These are phyloP conservation scores for Xanthoconium purpureum DNA, from an alignment of 768 basidiomycete genomes.

Conservation along the genomic window DNA sequence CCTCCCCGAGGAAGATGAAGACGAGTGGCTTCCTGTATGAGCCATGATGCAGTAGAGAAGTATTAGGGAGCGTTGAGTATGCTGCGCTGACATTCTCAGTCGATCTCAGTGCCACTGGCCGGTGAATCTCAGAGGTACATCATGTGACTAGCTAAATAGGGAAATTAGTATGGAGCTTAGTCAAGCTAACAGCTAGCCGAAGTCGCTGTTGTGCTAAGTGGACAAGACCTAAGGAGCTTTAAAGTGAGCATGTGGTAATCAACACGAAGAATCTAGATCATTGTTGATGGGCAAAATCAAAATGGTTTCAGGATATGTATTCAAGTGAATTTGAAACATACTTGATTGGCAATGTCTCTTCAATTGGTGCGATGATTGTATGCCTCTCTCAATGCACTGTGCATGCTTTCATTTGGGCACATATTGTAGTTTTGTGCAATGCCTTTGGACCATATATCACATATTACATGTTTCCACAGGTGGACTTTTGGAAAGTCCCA, in stretches of 20 bases:
- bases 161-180: too few species aligned
- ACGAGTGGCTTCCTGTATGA: too few species aligned
- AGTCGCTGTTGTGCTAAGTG: too few species aligned
- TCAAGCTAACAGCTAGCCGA: too few species aligned
- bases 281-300: background rate
- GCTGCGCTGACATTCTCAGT: too few species aligned
- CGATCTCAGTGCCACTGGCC: too few species aligned
- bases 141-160: too few species aligned
- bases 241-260: conserved; percentile 8
- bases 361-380: background rate
- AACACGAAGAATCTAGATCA: conserved; percentile 8
- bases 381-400: background rate
- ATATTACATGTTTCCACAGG: conserved; percentile 31
- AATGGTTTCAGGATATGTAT: too few species aligned
- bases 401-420: conserved; percentile 29
- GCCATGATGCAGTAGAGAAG: too few species aligned
- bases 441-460: conserved; percentile 34
- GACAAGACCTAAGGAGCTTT: background rate
- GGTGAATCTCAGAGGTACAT: too few species aligned
- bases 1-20: too few species aligned
- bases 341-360: background rate
- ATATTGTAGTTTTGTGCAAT: conserved; percentile 32
- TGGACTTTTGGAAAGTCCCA: conserved; percentile 40
- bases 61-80: too few species aligned
- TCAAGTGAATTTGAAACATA: background rate